These are phyloP conservation scores for Noccaea caerulescens DNA, from an alignment of 345 rosid species.

Conservation along the genomic window DNA sequence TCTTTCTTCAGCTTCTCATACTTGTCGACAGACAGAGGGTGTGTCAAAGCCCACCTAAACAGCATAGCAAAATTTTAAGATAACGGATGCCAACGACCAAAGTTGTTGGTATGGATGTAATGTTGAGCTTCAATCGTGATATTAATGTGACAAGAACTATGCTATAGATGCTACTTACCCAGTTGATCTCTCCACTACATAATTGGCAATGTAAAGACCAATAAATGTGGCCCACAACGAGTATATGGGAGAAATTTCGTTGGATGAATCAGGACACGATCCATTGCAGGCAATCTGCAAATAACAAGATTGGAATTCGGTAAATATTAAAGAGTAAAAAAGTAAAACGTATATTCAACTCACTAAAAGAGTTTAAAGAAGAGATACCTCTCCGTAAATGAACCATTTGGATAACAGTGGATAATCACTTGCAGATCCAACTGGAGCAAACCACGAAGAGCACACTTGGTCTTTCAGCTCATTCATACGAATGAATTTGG, in stretches of 20 bases:
- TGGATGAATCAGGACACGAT: conserved; percentile 71
- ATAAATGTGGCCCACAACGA: conserved; percentile 99
- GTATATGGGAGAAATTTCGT: conserved; percentile 97
- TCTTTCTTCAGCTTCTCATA: conserved; percentile 74
- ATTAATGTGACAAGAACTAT: conserved; percentile 17
- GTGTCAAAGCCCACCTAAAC: conserved; percentile 96
- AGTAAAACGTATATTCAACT: conserved; percentile 10
- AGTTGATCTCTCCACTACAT: conserved; percentile 96
- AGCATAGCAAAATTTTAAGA: conserved; percentile 7
- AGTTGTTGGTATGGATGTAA: background rate
- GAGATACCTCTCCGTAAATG: conserved; percentile 88
- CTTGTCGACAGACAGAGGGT: conserved; percentile 82
- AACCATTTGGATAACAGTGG: conserved; percentile 98
- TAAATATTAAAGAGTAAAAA: background rate
- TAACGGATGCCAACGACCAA: conserved; percentile 23
- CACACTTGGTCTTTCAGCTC: conserved; percentile 96
- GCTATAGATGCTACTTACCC: conserved; percentile 64
- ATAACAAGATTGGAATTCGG: conserved; percentile 24
- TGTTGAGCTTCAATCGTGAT: conserved; percentile 7
- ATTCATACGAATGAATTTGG: conserved; percentile 69
- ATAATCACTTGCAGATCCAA: conserved; percentile 98
- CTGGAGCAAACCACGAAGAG: conserved; percentile 99
- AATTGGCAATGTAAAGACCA: conserved; percentile 97
- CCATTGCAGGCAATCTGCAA: conserved; percentile 68
- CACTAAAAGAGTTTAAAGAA: conserved; percentile 11